Conservation (phyloP, 805 yeast species). For the Grigorovia transvaalensis region DNA sequence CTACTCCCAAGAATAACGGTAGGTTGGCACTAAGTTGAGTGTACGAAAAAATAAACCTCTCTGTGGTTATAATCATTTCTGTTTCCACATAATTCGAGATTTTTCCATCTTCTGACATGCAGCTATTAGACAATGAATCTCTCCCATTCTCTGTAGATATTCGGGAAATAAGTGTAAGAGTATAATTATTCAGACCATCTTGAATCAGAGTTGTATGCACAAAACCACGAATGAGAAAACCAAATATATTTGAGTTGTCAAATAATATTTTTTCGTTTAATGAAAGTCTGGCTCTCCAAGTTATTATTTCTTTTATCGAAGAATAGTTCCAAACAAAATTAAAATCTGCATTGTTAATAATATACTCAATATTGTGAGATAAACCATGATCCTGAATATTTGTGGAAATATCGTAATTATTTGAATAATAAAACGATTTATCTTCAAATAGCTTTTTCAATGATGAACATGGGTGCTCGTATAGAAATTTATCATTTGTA, state of each 20-base stretch:
- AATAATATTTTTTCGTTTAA: slow-evolving; percentile 44
- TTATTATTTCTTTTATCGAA: slow-evolving; percentile 68
- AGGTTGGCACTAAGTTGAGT: slow-evolving; percentile 84
- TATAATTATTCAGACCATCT: slow-evolving; percentile 15
- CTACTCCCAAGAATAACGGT: slow-evolving; percentile 93
- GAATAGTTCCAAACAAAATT: slow-evolving; percentile 87
- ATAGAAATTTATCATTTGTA: slow-evolving; percentile 24
- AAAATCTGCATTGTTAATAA: slow-evolving; percentile 46
- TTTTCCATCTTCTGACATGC: slow-evolving; percentile 85
- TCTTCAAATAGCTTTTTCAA: slow-evolving; percentile 62
- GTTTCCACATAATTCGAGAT: slow-evolving; percentile 90
- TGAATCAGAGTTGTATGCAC: slow-evolving; percentile 49
- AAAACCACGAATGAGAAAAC: slow-evolving; percentile 84
- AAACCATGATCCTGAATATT: slow-evolving; percentile 64
- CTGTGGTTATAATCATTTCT: slow-evolving; percentile 58
- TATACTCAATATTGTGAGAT: slow-evolving; percentile 28
- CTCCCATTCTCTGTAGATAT: slow-evolving; percentile 87
- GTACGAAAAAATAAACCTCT: slow-evolving; percentile 51
- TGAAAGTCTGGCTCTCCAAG: slow-evolving; percentile 60
- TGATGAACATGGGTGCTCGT: slow-evolving; percentile 72
- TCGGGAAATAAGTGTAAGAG: slow-evolving; percentile 73
- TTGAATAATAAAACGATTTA: slow-evolving; percentile 84
- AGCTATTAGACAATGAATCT: slow-evolving; percentile 74
- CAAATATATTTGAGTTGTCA: slow-evolving; percentile 61
- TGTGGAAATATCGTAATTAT: slow-evolving; percentile 82